Percentiles rank a stretch among this genome's conserved stretches.
Conservation (phyloP, 768 basidiomycete genomes). For the Mycena haematopus region DNA sequence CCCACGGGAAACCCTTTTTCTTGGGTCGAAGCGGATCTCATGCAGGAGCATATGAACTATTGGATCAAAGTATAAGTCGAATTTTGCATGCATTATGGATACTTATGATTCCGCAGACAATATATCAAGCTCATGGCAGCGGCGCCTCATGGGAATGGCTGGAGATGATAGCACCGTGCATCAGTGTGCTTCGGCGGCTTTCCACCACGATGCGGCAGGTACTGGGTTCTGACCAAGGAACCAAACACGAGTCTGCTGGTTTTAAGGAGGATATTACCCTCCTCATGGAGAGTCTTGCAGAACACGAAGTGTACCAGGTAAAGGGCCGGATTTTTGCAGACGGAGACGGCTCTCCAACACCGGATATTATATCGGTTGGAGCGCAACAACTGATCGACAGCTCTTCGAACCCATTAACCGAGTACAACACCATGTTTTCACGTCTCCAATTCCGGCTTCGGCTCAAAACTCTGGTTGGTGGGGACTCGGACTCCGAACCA, state of each 20-base stretch:
- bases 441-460: neutral
- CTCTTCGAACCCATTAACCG: neutral
- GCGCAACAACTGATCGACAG: constrained; percentile 4
- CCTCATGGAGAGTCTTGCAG: constrained; percentile 11
- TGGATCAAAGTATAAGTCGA: constrained; percentile 38
- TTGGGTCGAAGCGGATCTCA: constrained; percentile 33
- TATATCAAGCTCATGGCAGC: constrained; percentile 30
- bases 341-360: neutral
- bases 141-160: constrained; percentile 42
- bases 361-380: neutral
- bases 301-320: constrained; percentile 2
- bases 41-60: constrained; percentile 44
- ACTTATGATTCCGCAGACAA: neutral
- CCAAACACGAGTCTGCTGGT: constrained; percentile 6
- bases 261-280: constrained; percentile 1
- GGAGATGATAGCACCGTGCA: constrained; percentile 35
- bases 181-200: constrained; percentile 19
- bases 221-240: constrained; percentile 16
- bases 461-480: neutral
- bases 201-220: neutral
- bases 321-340: constrained; percentile 2
- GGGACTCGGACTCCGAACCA: neutral
- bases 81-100: too few species aligned
- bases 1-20: too few species aligned
- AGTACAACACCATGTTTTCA: constrained; percentile 5